Conservation (phyloP, 495 filamentous ascomycete genomes). For the Pseudotulostoma volvatum region DNA sequence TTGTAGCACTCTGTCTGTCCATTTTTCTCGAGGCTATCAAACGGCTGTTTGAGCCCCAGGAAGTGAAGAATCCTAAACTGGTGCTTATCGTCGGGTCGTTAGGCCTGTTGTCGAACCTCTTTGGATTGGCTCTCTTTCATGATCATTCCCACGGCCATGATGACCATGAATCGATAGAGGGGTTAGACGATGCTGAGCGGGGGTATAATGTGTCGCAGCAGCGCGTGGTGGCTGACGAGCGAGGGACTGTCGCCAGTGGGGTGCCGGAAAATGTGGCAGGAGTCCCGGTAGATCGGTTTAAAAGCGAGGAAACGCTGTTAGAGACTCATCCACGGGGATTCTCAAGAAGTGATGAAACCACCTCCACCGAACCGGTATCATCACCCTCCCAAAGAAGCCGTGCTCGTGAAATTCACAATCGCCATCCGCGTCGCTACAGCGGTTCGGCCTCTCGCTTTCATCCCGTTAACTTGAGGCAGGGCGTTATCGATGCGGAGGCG, state of each 20-base stretch:
- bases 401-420: conserved; percentile 21
- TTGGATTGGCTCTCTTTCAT: conserved; percentile 80
- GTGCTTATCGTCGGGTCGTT: conserved; percentile 76
- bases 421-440: conserved; percentile 37
- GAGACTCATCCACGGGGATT: conserved; percentile 12
- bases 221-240: conserved; percentile 24
- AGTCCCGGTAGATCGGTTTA: conserved; percentile 9
- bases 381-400: conserved; percentile 18
- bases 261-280: conserved; percentile 17
- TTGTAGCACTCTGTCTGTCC: conserved; percentile 85
- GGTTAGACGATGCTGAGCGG: conserved; percentile 27
- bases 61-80: conserved; percentile 64
- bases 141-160: conserved; percentile 84
- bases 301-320: conserved; percentile 28
- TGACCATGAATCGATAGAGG: conserved; percentile 27
- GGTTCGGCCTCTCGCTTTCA: conserved; percentile 44
- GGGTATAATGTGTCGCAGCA: conserved; percentile 29
- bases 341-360: conserved; percentile 17
- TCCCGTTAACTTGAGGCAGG: conserved; percentile 78
- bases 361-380: conserved; percentile 15
- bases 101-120: conserved; percentile 75
- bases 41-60: conserved; percentile 73
- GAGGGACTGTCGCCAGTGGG: conserved; percentile 32
- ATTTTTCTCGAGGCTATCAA: conserved; percentile 91
- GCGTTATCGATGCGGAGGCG: conserved; percentile 59